Evolutionary conservation across 2,329 filamentous ascomycete species (phyloP).

Genomic region (Sarocladium kiliense): DNA sequence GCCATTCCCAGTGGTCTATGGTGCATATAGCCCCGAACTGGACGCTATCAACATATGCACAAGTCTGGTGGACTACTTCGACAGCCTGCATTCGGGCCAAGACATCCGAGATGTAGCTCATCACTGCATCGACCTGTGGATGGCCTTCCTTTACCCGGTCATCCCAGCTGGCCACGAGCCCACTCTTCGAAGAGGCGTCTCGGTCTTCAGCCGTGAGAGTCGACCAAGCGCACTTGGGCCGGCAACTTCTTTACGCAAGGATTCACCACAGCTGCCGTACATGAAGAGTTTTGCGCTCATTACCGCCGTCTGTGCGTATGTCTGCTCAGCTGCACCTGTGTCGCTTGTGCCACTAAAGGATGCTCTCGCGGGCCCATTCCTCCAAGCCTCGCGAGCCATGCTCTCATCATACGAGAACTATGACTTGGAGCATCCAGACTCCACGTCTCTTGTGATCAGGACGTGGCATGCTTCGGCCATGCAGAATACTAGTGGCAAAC

Average conservation of each 20-base stretch:
- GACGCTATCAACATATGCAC: slow-evolving; percentile 4
- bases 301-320: slow-evolving; percentile 11
- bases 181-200: slow-evolving; percentile 3
- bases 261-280: background rate
- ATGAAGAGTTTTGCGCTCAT: slow-evolving; percentile 9
- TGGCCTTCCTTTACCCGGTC: slow-evolving; percentile 11
- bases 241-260: background rate
- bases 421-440: slow-evolving; percentile 11
- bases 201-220: background rate
- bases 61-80: background rate
- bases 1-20: background rate
- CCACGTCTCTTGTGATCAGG: slow-evolving; percentile 9
- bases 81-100: background rate
- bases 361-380: slow-evolving; percentile 3
- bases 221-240: background rate
- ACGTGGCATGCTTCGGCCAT: slow-evolving; percentile 11
- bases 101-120: background rate
- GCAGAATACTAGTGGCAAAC: slow-evolving; percentile 11
- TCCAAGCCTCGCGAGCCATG: slow-evolving; percentile 11
- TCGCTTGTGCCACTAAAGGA: background rate
- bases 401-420: slow-evolving; percentile 10
- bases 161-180: slow-evolving; percentile 10
- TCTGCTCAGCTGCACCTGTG: slow-evolving; percentile 1
- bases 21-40: background rate
- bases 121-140: slow-evolving; percentile 11